Percentiles rank a stretch among this genome's conserved stretches.
Evolutionary conservation across 139 green algal species (phyloP).

Genomic region (Diplosphaera chodatii): DNA sequence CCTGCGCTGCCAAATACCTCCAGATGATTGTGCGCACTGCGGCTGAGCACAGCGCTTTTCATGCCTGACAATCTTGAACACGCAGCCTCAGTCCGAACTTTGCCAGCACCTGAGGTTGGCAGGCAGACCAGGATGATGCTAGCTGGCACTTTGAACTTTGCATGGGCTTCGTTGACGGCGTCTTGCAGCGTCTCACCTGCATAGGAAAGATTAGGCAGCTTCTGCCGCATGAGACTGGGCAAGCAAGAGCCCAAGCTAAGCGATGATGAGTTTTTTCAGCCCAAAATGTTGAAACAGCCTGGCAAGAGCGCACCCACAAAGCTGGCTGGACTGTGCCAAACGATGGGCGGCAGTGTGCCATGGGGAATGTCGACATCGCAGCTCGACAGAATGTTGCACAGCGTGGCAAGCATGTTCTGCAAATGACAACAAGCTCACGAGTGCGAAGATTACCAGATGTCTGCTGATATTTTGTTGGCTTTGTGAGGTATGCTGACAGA

Average conservation of each 20-base stretch:
- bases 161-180: neutral
- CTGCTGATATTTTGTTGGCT: neutral
- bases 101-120: slow-evolving; percentile 35
- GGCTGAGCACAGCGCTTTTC: no score
- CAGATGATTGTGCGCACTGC: no score
- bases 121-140: slow-evolving; percentile 38
- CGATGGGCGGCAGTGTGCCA: neutral
- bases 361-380: neutral
- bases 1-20: neutral
- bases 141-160: neutral
- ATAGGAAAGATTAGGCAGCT: no score
- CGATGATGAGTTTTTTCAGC: no score
- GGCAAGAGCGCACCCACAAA: neutral
- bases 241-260: no score
- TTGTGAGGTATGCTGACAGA: no score
- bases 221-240: no score
- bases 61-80: no score
- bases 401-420: neutral
- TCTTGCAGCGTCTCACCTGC: neutral
- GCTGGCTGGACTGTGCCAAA: neutral
- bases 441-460: neutral
- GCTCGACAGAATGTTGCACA: neutral
- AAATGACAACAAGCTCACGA: no score
- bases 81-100: no score
- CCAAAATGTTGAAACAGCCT: no score